Percentiles rank a stretch among this genome's conserved stretches.
These are phyloP conservation scores for Podaxis rugospora DNA, from an alignment of 768 basidiomycete species.

Conservation along the genomic window DNA sequence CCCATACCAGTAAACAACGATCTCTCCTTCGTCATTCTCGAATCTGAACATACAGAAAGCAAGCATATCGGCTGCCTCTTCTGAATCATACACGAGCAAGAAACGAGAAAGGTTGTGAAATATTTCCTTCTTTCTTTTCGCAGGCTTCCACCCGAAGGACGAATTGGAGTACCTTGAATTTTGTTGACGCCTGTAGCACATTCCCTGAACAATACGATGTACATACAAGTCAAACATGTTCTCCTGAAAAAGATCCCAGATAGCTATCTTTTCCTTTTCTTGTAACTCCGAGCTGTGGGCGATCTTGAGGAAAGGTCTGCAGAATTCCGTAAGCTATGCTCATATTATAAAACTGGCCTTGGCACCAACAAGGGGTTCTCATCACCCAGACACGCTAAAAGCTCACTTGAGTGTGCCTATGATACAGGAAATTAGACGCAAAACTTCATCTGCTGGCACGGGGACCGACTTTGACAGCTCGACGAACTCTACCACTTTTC, in stretches of 20 bases:
- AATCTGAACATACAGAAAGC: slow-evolving; percentile 68
- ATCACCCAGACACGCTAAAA: slow-evolving; percentile 5
- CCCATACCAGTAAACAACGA: slow-evolving; percentile 67
- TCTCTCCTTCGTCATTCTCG: slow-evolving; percentile 56
- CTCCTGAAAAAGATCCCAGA: slow-evolving; percentile 49
- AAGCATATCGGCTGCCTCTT: slow-evolving; percentile 16
- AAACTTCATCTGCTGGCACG: background rate
- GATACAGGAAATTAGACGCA: background rate
- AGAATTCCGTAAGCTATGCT: background rate
- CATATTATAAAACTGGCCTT: background rate
- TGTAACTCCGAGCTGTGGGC: slow-evolving; percentile 23
- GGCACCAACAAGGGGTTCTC: background rate
- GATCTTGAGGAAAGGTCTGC: slow-evolving; percentile 13
- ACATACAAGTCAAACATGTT: slow-evolving; percentile 56
- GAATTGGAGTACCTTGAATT: slow-evolving; percentile 45
- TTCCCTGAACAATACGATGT: background rate
- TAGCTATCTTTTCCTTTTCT: slow-evolving; percentile 29
- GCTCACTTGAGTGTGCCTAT: slow-evolving; percentile 10
- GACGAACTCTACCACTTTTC: slow-evolving; percentile 1
- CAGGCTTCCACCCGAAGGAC: slow-evolving; percentile 64
- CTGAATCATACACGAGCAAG: slow-evolving; percentile 33
- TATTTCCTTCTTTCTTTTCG: slow-evolving; percentile 51
- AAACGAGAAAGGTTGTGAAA: slow-evolving; percentile 61
- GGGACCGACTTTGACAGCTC: slow-evolving; percentile 6
- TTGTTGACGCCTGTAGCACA: background rate